Evolutionary conservation across 164 flowering plant species (phyloP).

Genomic region (Dillenia turbinata): DNA sequence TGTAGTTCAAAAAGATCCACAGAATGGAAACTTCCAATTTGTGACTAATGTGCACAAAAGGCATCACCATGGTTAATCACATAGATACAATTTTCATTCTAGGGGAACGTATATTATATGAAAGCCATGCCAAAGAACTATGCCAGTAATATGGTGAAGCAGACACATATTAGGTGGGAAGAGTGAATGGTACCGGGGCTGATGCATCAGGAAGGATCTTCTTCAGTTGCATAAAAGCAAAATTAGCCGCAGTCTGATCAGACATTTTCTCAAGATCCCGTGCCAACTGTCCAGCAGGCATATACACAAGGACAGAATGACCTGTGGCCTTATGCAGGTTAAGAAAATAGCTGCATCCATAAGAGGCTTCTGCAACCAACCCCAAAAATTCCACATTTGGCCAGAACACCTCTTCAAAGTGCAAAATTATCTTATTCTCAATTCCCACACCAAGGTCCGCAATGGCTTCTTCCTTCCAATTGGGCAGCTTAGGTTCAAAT

Average conservation of each 20-base stretch:
- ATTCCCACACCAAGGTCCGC: constrained; percentile 78
- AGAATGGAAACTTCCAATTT: too few relatives aligned
- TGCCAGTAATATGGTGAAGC: too few relatives aligned
- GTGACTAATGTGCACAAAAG: too few relatives aligned
- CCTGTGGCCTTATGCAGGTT: constrained; percentile 98
- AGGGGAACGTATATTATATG: too few relatives aligned
- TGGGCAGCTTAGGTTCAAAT: constrained; percentile 88
- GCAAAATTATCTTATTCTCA: constrained; percentile 86
- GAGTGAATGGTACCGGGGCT: constrained; percentile 46
- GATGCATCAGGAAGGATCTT: constrained; percentile 86
- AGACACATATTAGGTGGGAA: neutral
- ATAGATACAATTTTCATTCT: too few relatives aligned
- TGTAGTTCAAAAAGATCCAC: too few relatives aligned
- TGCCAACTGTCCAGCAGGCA: constrained; percentile 94
- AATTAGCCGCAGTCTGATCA: constrained; percentile 86
- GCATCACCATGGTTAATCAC: too few relatives aligned
- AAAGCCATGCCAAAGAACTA: too few relatives aligned
- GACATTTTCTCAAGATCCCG: constrained; percentile 85
- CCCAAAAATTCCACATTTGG: constrained; percentile 98
- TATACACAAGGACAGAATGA: constrained; percentile 85
- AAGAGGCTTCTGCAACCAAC: constrained; percentile 77
- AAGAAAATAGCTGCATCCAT: constrained; percentile 88
- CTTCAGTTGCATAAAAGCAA: constrained; percentile 76
- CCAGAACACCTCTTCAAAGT: constrained; percentile 89
- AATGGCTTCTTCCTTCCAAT: constrained; percentile 87